A percentile compares a stretch with the other conserved stretches of the same genome.
Conservation (phyloP, 495 filamentous ascomycete genomes). For the Penicillium goetzii region DNA sequence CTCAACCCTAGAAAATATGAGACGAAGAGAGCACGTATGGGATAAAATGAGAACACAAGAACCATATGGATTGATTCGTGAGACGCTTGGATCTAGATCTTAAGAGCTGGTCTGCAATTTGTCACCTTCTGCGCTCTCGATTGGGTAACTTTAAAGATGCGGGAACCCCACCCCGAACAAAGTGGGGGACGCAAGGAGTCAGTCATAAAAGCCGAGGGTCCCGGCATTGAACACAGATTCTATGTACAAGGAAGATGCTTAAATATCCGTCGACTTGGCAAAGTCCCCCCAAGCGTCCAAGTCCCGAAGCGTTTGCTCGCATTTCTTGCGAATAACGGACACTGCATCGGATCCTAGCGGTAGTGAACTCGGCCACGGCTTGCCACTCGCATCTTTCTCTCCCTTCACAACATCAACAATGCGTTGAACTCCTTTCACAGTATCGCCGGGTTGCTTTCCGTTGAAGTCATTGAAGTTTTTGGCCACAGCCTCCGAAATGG, state of each 20-base stretch:
- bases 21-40: background rate
- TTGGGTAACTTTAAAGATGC: background rate
- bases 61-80: background rate
- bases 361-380: constrained; percentile 32
- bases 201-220: background rate
- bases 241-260: background rate
- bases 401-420: constrained; percentile 47
- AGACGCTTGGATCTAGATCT: background rate
- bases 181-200: background rate
- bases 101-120: background rate
- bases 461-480: constrained; percentile 6
- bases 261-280: constrained; percentile 28
- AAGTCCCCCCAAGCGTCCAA: constrained; percentile 39
- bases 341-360: constrained; percentile 43
- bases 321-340: constrained; percentile 35
- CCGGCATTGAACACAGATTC: background rate
- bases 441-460: constrained; percentile 45
- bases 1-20: background rate
- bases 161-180: background rate
- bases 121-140: background rate
- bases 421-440: constrained; percentile 35
- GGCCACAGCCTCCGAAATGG: constrained; percentile 2
- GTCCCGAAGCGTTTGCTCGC: constrained; percentile 33
- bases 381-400: constrained; percentile 34
- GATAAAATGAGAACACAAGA: background rate